Evolutionary conservation across 306 rosid species (phyloP), one percentile per base, ranked within the genome.

Genomic region (Ormosia semicastrata): DNA sequence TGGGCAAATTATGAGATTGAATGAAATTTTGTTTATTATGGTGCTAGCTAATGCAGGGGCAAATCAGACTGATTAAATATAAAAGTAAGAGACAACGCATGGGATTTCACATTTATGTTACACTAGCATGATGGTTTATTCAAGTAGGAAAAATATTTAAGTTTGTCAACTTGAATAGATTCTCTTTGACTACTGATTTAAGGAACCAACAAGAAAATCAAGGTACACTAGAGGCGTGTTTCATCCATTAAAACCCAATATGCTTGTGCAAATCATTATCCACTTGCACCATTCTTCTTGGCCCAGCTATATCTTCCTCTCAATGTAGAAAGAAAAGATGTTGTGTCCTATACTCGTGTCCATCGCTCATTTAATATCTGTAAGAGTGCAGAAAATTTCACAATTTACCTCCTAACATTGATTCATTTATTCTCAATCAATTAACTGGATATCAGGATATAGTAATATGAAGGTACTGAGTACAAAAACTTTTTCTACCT

Each of bases 331-430:
- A 32, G 33, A 75, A 44, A 44, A 56, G 13, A 66, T 29, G 49
- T 24, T 15, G 71, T 13, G 29, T 30, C 67, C 69, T 15, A 41
- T 53, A 53, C 54, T 30, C 33, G 7, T n/a, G 8, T 54, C 47
- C 53, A 39, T 15, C 6, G 13, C 33, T 40, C 9, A 40, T 49
- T 71, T n/a, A 62, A 76, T 8, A 78, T 52, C 12, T 40, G 64
- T 43, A 73, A n/a, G 49, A 64, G 18, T 6, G 12, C 13, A 7
- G 0, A 63, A 13, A 7, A n/a, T 14, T 74, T 43, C 41, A 37
- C 63, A 78, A 14, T 65, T 56, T 65, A 66, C 80, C 82, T 17
- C 44, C 76, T 29, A 43, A 68, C 76, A 52, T 3, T n/a, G 13
- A 59, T 59, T 68, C 58, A 71, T 49, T 24, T 62, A 36, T 13